phyloP scores from a whole-genome alignment of 768 basidiomycete genomes.

The Trichaptum fuscoviolaceum region DNA sequence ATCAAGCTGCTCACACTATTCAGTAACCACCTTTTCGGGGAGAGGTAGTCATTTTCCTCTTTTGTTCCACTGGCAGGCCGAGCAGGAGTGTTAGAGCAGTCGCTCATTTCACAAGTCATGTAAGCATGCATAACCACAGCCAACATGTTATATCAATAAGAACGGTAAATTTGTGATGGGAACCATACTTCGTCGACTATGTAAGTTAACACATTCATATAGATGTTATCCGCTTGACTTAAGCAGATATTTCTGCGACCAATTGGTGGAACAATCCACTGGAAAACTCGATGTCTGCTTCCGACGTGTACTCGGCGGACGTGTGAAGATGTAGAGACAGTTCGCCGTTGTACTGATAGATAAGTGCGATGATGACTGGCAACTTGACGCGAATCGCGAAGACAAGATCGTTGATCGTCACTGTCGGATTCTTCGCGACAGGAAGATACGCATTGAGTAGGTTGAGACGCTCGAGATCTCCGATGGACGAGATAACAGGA shows the following conservation, averaged over 20 bases:
- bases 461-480: conserved; percentile 5
- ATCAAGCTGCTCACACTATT: no score
- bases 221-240: no score
- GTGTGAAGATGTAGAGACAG: not conserved
- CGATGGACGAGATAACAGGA: conserved; percentile 4
- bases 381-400: not conserved
- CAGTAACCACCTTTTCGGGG: no score
- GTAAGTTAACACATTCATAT: no score
- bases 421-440: not conserved
- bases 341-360: conserved; percentile 3
- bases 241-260: not conserved
- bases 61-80: no score
- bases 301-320: not conserved
- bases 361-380: conserved; percentile 2
- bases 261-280: not conserved
- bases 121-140: no score
- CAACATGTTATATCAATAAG: no score
- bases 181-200: no score
- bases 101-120: no score
- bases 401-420: not conserved
- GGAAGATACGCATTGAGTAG: conserved; percentile 2
- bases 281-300: not conserved
- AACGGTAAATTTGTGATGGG: no score
- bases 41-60: no score
- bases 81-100: no score